Evolutionary conservation across 2,329 filamentous ascomycete genomes (phyloP), one percentile per base, ranked within the genome.

Genomic region (Fonsecaea monophora): DNA sequence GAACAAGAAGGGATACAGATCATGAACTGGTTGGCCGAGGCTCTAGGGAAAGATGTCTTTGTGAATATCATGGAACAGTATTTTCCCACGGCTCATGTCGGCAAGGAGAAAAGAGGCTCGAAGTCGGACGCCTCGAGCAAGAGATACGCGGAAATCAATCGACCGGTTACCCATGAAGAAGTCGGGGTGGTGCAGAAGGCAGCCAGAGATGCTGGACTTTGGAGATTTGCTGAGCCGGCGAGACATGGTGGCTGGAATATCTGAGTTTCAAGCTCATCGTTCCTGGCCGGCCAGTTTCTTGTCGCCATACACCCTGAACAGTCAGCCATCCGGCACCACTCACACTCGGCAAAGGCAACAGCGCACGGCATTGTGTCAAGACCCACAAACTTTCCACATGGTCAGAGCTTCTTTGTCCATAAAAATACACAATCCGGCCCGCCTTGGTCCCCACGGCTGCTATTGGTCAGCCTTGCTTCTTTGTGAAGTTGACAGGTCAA

Each of bases 41-140:
- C 92, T 60, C 84, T 96, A 1, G 92, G 90, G 3, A 84, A 81
- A 63, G 91, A 95, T 76, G 83, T 90, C 53, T 94, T 94, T 77
- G 86, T 95, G 67, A 90, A 96, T 75, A 89, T 96, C 71, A 95
- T 95, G 92, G 92, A 96, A 78, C 92, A 96, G 78, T 95, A 95
- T 74, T 88, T 88, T 69, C 92, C 92, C 0, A 86, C 90, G 70
- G 92, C 91, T 0, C 88, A 96, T 76, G 92, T 96, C 0, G 92
- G 92, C 3, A 94, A 92, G 80, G 80, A 82, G 62, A 86, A 80
- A 72, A 80, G 82, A 64, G 70, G 70, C 64, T 60, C 67, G 42
- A 69, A 76, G 12, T 72, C 73, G 2, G 75, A 77, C 4, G 79
- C 82, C 2, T 79, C 85, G 65, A 82, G 82, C 2, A 79, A 85